These are phyloP conservation scores for Stevia rebaudiana DNA, from an alignment of 140 eudicot genomes.

Conservation along the genomic window DNA sequence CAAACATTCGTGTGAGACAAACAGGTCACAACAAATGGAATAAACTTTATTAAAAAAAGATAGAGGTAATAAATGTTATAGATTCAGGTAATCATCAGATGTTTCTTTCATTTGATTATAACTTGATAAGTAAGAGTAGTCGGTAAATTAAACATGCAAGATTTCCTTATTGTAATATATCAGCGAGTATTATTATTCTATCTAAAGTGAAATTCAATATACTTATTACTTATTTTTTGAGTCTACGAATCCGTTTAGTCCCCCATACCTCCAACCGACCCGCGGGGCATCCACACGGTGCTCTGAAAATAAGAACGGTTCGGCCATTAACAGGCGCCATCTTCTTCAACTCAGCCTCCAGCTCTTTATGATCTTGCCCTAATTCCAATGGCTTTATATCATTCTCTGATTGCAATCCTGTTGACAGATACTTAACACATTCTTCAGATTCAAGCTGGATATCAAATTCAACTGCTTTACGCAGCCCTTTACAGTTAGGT, in stretches of 20 bases:
- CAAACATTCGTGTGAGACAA: too few species aligned
- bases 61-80: neutral
- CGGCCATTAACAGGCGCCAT: constrained; percentile 27
- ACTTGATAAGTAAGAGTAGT: constrained; percentile 1
- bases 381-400: constrained; percentile 39
- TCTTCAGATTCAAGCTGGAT: constrained; percentile 10
- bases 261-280: constrained; percentile 21
- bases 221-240: neutral
- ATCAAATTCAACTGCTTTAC: constrained; percentile 9
- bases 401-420: neutral
- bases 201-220: neutral
- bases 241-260: constrained; percentile 5
- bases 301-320: constrained; percentile 9
- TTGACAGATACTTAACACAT: constrained; percentile 26
- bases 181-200: constrained; percentile 3
- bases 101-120: neutral
- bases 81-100: neutral
- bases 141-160: neutral
- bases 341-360: constrained; percentile 17
- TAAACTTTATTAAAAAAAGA: neutral
- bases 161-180: constrained; percentile 3
- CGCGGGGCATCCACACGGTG: constrained; percentile 20
- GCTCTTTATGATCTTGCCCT: constrained; percentile 27
- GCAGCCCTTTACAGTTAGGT: constrained; percentile 8
- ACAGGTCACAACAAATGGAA: constrained; percentile 3